A percentile compares a stretch with the other conserved stretches of the same genome.
Evolutionary conservation across 108 stramenopile genomes (phyloP).

Genomic region (Nannochloropsis salina): DNA sequence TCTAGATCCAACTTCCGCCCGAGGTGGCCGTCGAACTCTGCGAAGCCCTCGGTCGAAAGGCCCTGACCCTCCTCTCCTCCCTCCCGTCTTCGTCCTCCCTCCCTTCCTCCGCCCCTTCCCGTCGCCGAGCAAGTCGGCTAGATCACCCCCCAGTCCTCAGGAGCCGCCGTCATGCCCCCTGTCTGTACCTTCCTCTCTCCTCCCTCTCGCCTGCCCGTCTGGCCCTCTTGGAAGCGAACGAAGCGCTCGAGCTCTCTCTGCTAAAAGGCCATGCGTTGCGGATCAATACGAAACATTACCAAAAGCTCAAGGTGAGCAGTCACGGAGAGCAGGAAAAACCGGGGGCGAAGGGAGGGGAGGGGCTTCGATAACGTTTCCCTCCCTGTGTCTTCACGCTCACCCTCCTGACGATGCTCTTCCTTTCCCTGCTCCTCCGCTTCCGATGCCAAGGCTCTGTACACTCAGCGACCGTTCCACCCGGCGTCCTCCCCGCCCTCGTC

Average conservation of each 20-base stretch:
- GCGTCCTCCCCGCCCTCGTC: neutral
- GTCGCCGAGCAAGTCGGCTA: neutral
- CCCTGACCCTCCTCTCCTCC: neutral
- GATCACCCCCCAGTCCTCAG: neutral
- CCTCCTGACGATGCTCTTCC: neutral
- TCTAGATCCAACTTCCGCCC: neutral
- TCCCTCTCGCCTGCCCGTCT: neutral
- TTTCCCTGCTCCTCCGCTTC: neutral
- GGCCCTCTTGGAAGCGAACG: neutral
- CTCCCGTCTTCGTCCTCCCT: neutral
- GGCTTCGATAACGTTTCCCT: neutral
- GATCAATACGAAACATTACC: neutral
- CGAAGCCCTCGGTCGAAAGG: neutral
- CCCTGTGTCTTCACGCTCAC: neutral
- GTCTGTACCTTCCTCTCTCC: neutral
- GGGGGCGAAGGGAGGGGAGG: neutral
- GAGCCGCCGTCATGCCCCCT: neutral
- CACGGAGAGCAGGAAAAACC: neutral
- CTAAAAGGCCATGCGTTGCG: neutral
- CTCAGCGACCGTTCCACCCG: no score
- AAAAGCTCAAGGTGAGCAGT: conserved; percentile 13
- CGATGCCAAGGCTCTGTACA: no score
- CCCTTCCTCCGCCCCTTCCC: neutral
- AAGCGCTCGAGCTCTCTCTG: neutral
- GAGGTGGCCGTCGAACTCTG: neutral